Conservation (phyloP, 345 rosid species). For the Rhizophora apiculata region DNA sequence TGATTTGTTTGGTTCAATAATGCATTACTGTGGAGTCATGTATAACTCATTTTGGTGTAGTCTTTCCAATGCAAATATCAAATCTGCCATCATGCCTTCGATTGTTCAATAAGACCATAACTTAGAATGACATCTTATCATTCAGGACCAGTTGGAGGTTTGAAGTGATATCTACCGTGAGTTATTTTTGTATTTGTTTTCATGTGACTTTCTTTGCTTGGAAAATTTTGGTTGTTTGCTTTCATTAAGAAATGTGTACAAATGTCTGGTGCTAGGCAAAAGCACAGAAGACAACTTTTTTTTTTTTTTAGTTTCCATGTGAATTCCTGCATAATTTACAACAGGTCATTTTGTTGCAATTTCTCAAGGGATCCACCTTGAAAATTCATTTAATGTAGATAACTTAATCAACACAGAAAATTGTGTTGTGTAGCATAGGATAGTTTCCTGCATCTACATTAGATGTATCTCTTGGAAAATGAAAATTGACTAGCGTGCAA, state of each 20-base stretch:
- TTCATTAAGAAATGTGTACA: neutral
- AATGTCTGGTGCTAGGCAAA: neutral
- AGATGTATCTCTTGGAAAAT: conserved; percentile 1
- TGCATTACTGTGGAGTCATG: too few species aligned
- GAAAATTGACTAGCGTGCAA: neutral
- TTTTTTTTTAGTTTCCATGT: too few species aligned
- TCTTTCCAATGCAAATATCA: too few species aligned
- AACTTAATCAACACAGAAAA: too few species aligned
- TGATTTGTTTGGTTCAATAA: too few species aligned
- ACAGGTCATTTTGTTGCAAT: too few species aligned
- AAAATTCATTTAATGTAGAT: neutral
- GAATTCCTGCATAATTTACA: too few species aligned
- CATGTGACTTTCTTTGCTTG: neutral
- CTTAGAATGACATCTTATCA: conserved; percentile 7
- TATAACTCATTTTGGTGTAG: too few species aligned
- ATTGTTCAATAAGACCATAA: too few species aligned
- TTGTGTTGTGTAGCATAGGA: neutral
- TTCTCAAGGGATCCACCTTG: neutral
- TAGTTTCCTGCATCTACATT: neutral
- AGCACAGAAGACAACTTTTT: too few species aligned
- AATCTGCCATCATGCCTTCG: too few species aligned
- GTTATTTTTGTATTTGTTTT: conserved; percentile 21
- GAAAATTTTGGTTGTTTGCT: neutral
- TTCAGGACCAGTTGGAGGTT: conserved; percentile 51
- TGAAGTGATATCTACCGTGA: conserved; percentile 63